Evolutionary conservation across 306 rosid genomes (phyloP), one percentile per base, ranked within the genome.

Genomic region (Fragaria iinumae): DNA sequence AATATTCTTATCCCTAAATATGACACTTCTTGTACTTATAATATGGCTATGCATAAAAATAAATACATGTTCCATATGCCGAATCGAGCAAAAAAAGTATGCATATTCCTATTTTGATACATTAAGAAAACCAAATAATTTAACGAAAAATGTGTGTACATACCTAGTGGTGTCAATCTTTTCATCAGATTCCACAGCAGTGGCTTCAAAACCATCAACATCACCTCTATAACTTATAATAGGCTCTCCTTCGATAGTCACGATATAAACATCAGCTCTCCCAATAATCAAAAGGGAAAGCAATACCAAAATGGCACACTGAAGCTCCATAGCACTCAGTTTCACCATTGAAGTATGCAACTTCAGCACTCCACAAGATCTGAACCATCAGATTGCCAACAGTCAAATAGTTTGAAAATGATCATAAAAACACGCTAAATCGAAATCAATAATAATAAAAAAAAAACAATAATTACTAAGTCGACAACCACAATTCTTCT

Each of bases 131-230:
- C 20, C 2, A 32, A 20, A 36, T 29, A 25, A 44, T 5, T 62
- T 11, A 63, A 20, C 21, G 3, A 29, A 11, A 32, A 9, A 63
- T 67, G 84, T 67, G 80, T 49, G 73, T 34, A 82, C 72, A 80
- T 83, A 96, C 99, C 99, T 93, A 72, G 93, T 66, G 67, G 97
- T 81, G 75, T 96, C 99, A 45, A 93, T 91, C 76, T 83, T 88
- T 73, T 84, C 99, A 83, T 93, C 98, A 82, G 97, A 88, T 81
- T 96, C 99, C 79, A 81, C 91, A 48, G 98, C 96, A 82, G 98
- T 96, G 78, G 98, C 99, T 88, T 91, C 93, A 88, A 96, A 92
- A 25, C 96, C 99, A 77, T 88, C 92, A 47, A 91, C 73, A 68
- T 86, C 99, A 27, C 99, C 99, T 70, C 67, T 78, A 50, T 96